Base-by-base conservation (phyloP, 2,329 filamentous ascomycete genomes). In the Cryphonectria naterciae region DNA sequence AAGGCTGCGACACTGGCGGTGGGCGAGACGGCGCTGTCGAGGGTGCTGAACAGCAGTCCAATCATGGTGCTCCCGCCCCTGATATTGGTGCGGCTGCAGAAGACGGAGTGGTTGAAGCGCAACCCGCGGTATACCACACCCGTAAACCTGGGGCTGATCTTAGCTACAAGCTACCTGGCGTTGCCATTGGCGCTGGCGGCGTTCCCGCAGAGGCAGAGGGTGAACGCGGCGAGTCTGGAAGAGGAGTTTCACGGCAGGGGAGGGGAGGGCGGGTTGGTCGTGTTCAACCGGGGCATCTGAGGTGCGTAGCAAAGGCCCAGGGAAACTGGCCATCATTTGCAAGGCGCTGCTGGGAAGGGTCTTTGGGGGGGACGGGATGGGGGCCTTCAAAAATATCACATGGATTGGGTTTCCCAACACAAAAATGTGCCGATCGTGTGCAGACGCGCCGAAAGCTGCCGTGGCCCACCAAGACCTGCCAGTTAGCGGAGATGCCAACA, bases 11-110 rank as follows among this genome's bases (percentile, higher is more conserved):
- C 91, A 39, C 82, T 98, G 28, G 96, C 96, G 15, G 96, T 99
- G 1, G 92, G 91, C 72, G 95, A 99, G 85, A 99, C 96, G 64
- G 96, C 96, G 2, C 84, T 97, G 62, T 96, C 93, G 75, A 90
- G 96, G 72, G 95, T 98, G 72, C 86, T 98, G 77, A 99, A 98
- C 81, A 93, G 94, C 72, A 97, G 93, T 17, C 96, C 96, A 15
- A 96, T 99, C 83, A 99, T 99, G 96, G 94, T 97, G 19, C 85
- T 99, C 62, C 96, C 96, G 58, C 94, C 96, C 32, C 85, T 99
- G 79, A 83, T 97, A 35, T 87, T 99, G 68, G 92, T 98, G 67
- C 87, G 90, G 75, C 84, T 99, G 76, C 95, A 99, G 86, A 88
- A 91, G 81, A 93, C 90, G 67, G 86, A 91, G 72, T 98, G 94